A percentile compares a stretch with the other conserved stretches of the same genome.
Evolutionary conservation across 352 stramenopile genomes (phyloP).

Genomic region (Peronospora farinosa): DNA sequence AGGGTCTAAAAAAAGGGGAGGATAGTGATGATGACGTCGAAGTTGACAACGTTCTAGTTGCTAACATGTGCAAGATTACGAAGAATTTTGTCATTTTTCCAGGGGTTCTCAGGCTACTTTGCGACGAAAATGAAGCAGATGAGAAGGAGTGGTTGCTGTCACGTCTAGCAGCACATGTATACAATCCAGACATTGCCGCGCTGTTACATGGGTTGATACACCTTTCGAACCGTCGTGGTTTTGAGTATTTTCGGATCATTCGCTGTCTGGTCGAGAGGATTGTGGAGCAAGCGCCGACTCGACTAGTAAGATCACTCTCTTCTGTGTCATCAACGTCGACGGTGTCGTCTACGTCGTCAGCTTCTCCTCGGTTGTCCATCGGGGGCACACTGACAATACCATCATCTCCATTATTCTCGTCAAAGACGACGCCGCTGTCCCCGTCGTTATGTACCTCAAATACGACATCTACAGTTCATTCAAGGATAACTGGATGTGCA

Average conservation of each 20-base stretch:
- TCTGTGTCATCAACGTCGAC: conserved; percentile 39
- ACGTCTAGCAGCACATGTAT: conserved; percentile 41
- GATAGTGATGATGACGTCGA: conserved; percentile 27
- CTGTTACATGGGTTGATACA: conserved; percentile 62
- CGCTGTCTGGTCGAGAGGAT: conserved; percentile 47
- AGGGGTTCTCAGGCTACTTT: conserved; percentile 52
- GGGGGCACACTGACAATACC: conserved; percentile 21
- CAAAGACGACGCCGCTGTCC: conserved; percentile 16
- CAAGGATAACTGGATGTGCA: conserved; percentile 52
- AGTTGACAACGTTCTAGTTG: conserved; percentile 48
- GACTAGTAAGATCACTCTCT: conserved; percentile 25
- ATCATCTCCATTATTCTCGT: conserved; percentile 24
- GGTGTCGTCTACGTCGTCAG: conserved; percentile 35
- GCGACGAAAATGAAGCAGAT: conserved; percentile 27
- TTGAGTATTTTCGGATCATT: conserved; percentile 42
- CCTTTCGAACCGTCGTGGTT: conserved; percentile 43
- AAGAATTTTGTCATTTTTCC: conserved; percentile 68
- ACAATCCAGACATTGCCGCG: conserved; percentile 56
- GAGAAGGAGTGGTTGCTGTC: conserved; percentile 42
- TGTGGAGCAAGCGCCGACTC: conserved; percentile 35
- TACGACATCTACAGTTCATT: conserved; percentile 34
- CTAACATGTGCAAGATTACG: conserved; percentile 66
- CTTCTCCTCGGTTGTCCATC: conserved; percentile 29
- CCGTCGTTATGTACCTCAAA: conserved; percentile 38
- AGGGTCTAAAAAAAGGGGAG: conserved; percentile 6